Base-by-base conservation (phyloP, 225 moss, liverwort and hornwort species). In the Pleurozium schreberi region DNA sequence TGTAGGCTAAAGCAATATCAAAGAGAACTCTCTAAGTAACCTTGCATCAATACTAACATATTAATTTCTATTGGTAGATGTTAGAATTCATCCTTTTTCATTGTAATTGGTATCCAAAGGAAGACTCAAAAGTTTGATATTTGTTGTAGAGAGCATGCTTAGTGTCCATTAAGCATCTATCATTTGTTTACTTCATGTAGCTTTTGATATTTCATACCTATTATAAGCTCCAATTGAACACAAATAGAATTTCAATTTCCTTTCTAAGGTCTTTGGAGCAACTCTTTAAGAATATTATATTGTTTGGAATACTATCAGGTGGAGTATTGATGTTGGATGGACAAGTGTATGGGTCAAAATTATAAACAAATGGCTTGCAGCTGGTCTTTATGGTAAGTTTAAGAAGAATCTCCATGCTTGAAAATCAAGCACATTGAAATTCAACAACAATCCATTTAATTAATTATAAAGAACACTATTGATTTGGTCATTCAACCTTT, bases 311-410 rank as follows among this genome's bases (percentile, higher is more conserved):
- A 36, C 84, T 85, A 6, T 52, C 58, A 97, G 96, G 87, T 97
- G 96, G 96, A 96, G 93, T 79, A 95, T 95, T 81, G 95, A 96
- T 88, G 84, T 94, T 74, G 97, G 96, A 2, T 97, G 97, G 96
- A 93, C 93, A 26, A 96, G 96, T 83, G 92, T 94, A 31, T 80
- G 80, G 80, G 28, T 80, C 28, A 40, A 80, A 81, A 94, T 97
- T 89, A 92, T 92, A 31, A 97, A 95, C 59, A 88, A 95, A 83
- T 97, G 96, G 97, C 90, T 96, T 36, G 93, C 96, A 25, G 93
- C 93, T 74, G 18, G 87, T 60, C 85, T 97, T 23, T 96, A 97
- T 64, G 75, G 96, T 97, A 78, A 93, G 94, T 62, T 83, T 61
- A 6, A 36, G 2, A 75, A 25, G 3, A 58, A 84, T 73, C 43